These are phyloP conservation scores for Ogataea henricii DNA, from an alignment of 805 yeast species.

Conservation along the genomic window DNA sequence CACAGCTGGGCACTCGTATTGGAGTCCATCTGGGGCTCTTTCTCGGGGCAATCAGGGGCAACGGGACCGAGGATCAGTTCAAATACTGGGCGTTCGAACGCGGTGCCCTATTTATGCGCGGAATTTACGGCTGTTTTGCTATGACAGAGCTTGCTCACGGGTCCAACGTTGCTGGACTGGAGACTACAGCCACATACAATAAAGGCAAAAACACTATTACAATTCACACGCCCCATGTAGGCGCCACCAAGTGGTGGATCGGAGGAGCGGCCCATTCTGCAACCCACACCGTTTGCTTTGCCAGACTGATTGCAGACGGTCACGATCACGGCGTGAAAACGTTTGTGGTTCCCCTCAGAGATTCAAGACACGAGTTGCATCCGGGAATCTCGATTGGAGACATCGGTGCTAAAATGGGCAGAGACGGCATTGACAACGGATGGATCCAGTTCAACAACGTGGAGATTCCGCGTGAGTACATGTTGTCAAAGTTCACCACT, in stretches of 20 bases:
- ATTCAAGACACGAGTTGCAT: slow-evolving; percentile 64
- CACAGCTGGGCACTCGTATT: slow-evolving; percentile 75
- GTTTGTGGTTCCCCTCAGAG: slow-evolving; percentile 88
- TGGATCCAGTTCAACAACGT: slow-evolving; percentile 92
- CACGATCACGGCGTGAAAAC: slow-evolving; percentile 92
- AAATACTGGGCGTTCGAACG: slow-evolving; percentile 77
- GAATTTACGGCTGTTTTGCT: slow-evolving; percentile 83
- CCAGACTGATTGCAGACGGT: slow-evolving; percentile 77
- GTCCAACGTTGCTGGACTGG: slow-evolving; percentile 89
- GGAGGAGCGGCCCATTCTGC: slow-evolving; percentile 98
- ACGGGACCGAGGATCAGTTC: slow-evolving; percentile 83
- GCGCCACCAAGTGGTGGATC: slow-evolving; percentile 98
- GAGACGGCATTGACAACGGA: slow-evolving; percentile 95
- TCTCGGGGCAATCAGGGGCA: slow-evolving; percentile 77
- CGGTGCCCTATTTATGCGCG: slow-evolving; percentile 61
- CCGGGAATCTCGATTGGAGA: slow-evolving; percentile 89
- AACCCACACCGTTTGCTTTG: slow-evolving; percentile 83
- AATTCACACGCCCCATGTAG: slow-evolving; percentile 84
- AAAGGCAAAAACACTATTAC: slow-evolving; percentile 62
- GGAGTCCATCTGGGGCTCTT: slow-evolving; percentile 91
- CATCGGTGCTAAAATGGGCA: slow-evolving; percentile 93
- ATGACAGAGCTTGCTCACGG: slow-evolving; percentile 96
- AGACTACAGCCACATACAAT: slow-evolving; percentile 88
- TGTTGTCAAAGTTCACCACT: slow-evolving; percentile 79
- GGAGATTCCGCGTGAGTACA: slow-evolving; percentile 76